A percentile compares a stretch with the other conserved stretches of the same genome.
phyloP scores from a whole-genome alignment of 352 stramenopile genomes.

The Globisporangium paddicum region DNA sequence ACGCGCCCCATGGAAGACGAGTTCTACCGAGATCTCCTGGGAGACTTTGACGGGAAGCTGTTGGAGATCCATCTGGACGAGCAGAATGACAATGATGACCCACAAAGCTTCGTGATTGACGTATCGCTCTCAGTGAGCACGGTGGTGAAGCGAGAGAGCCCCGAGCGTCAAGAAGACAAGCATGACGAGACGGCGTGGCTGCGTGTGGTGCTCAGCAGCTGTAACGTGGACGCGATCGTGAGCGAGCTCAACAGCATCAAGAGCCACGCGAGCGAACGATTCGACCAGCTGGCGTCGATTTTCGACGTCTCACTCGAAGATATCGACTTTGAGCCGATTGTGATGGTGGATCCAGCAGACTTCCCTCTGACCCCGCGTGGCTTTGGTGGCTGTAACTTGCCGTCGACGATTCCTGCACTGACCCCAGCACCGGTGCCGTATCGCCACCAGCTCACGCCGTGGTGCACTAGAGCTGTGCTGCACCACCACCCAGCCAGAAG shows the following conservation, averaged over 20 bases:
- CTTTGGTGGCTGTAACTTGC: not conserved
- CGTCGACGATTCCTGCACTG: not conserved
- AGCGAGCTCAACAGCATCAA: constrained; percentile 3
- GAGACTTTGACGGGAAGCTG: constrained; percentile 20
- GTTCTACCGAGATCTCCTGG: constrained; percentile 25
- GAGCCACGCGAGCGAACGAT: not conserved
- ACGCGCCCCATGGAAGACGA: constrained; percentile 10
- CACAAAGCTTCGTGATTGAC: not conserved
- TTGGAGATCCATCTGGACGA: constrained; percentile 30
- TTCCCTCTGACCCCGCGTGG: not conserved
- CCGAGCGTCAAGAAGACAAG: not conserved
- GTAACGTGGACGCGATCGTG: constrained; percentile 4
- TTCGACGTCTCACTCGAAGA: constrained; percentile 6
- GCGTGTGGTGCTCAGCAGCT: not conserved
- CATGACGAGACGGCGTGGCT: constrained; percentile 1
- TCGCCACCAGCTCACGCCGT: not conserved
- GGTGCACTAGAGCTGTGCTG: not conserved
- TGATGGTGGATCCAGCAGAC: no score
- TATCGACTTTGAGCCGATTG: not conserved
- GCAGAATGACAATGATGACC: not conserved
- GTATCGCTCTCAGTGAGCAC: not conserved
- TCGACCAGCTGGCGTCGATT: not conserved
- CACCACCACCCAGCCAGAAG: not conserved
- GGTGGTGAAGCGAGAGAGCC: not conserved
- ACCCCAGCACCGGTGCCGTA: not conserved